Conservation (phyloP, 805 yeast genomes). For the Metschnikowia colocasiae region DNA sequence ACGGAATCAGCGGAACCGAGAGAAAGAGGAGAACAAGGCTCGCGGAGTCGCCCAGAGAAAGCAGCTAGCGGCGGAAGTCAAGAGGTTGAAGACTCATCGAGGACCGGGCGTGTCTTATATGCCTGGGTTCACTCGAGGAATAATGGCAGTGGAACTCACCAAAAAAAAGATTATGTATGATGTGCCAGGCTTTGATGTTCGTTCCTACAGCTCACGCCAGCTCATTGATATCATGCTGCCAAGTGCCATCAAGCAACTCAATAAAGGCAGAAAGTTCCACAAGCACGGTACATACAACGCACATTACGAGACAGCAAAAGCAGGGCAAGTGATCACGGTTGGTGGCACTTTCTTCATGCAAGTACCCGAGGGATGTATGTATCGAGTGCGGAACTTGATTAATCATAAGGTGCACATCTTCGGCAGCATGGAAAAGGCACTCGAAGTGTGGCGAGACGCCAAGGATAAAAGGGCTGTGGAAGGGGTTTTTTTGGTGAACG, state of each 20-base stretch:
- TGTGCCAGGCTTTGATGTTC: constrained; percentile 43
- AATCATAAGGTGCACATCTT: constrained; percentile 39
- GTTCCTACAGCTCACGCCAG: constrained; percentile 21
- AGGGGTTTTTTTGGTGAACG: constrained; percentile 18
- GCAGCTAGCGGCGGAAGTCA: neutral
- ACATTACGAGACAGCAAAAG: constrained; percentile 36
- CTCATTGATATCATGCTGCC: constrained; percentile 26
- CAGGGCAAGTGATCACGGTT: constrained; percentile 45
- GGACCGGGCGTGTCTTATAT: constrained; percentile 50
- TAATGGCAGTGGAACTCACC: constrained; percentile 31
- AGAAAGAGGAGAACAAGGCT: constrained; percentile 7
- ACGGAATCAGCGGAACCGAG: constrained; percentile 8
- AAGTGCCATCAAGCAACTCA: constrained; percentile 23
- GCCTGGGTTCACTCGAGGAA: constrained; percentile 70
- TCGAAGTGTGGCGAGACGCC: constrained; percentile 20
- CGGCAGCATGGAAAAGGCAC: constrained; percentile 28
- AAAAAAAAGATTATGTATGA: constrained; percentile 36
- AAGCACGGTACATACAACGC: constrained; percentile 31
- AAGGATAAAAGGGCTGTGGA: constrained; percentile 24
- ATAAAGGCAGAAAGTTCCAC: constrained; percentile 27
- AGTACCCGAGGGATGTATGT: constrained; percentile 50
- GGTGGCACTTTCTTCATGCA: constrained; percentile 62
- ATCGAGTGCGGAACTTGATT: constrained; percentile 46
- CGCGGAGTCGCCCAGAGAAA: neutral
- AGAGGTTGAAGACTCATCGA: constrained; percentile 22